Conservation (phyloP, 2,329 filamentous ascomycete genomes). For the Fusarium sp. region DNA sequence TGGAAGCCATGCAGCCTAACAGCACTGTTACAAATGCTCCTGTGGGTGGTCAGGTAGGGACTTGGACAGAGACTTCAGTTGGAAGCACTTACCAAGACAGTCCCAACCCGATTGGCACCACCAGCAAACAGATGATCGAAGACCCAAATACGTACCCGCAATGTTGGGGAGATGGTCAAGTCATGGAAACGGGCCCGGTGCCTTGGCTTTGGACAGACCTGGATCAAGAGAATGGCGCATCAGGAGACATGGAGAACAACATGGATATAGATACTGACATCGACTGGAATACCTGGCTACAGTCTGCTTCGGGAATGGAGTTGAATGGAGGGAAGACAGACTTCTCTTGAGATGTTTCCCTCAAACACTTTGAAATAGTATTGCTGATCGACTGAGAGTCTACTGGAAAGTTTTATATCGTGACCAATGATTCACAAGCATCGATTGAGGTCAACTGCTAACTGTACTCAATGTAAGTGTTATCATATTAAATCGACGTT, state of each 20-base stretch:
- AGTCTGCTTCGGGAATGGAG: constrained; percentile 52
- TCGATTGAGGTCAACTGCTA: too few relatives aligned
- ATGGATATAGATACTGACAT: constrained; percentile 51
- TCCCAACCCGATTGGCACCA: not conserved
- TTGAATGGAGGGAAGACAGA: not conserved
- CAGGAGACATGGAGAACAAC: constrained; percentile 45
- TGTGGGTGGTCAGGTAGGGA: not conserved
- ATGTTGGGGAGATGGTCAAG: constrained; percentile 1
- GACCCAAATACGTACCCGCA: constrained; percentile 4
- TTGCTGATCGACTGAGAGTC: too few relatives aligned
- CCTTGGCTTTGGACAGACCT: constrained; percentile 53
- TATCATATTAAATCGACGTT: too few relatives aligned
- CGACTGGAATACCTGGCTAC: constrained; percentile 55
- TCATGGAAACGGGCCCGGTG: constrained; percentile 35
- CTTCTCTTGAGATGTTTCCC: rapidly evolving
- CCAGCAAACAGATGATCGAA: too few relatives aligned
- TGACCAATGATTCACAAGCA: too few relatives aligned
- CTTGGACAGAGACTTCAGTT: not conserved
- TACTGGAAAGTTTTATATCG: too few relatives aligned
- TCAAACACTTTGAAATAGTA: too few relatives aligned
- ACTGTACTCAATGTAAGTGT: too few relatives aligned
- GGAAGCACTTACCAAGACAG: not conserved
- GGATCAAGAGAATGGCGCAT: constrained; percentile 49
- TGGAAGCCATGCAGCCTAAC: rapidly evolving
- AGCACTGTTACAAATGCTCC: not conserved